Percentiles rank a stretch among this genome's conserved stretches.
Conservation (phyloP, 768 basidiomycete genomes). For the button mushroom (Agaricus bisporus) region DNA sequence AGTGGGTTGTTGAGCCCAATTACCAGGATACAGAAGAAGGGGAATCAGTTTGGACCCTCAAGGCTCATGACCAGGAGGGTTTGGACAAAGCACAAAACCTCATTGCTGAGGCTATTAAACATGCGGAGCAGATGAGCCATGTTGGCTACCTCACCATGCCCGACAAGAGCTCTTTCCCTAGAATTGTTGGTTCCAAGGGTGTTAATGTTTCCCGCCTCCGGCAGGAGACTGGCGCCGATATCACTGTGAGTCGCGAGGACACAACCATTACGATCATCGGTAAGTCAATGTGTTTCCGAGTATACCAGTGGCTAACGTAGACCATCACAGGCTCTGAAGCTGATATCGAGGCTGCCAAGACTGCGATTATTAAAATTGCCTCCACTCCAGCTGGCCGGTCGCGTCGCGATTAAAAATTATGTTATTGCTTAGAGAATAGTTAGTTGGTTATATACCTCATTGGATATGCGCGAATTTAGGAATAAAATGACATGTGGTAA, state of each 20-base stretch:
- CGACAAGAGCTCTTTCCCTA: conserved; percentile 82
- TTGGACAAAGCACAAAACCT: conserved; percentile 70
- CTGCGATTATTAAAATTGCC: conserved; percentile 63
- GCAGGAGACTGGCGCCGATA: conserved; percentile 86
- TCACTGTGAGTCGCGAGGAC: conserved; percentile 85
- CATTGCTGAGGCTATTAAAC: conserved; percentile 63
- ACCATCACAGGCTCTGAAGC: conserved; percentile 51
- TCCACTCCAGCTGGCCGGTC: conserved; percentile 31
- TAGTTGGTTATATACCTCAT: conserved; percentile 22
- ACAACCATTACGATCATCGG: conserved; percentile 84
- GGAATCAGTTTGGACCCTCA: conserved; percentile 79
- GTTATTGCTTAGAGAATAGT: not conserved
- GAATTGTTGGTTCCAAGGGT: conserved; percentile 91
- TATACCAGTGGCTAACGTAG: conserved; percentile 3
- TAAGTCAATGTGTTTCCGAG: conserved; percentile 28
- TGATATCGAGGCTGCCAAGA: conserved; percentile 67
- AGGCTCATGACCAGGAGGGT: conserved; percentile 68
- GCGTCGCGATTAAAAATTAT: conserved; percentile 29
- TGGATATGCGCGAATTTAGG: conserved; percentile 7
- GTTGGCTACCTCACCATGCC: conserved; percentile 81
- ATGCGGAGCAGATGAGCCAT: conserved; percentile 67
- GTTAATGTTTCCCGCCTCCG: conserved; percentile 85
- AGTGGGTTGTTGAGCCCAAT: conserved; percentile 77
- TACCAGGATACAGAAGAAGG: conserved; percentile 81
- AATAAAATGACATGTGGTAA: conserved; percentile 2